Evolutionary conservation across 228 moss, liverwort and hornwort species (phyloP), one percentile per base, ranked within the genome.

Genomic region (Sphagnum magellanicum): DNA sequence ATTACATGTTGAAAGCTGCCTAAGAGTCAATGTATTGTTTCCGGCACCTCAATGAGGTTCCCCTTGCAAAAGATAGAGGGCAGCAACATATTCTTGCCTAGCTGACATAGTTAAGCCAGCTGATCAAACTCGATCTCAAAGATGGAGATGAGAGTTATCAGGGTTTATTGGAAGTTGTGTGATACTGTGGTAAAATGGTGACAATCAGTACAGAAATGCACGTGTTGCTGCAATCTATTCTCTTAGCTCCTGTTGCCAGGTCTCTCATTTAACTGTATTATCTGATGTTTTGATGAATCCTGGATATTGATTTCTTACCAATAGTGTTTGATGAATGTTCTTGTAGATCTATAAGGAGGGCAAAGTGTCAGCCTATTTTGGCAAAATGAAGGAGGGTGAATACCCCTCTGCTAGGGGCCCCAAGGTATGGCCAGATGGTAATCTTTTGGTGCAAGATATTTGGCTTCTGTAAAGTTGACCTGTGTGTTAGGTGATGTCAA

Each of bases 361-460:
- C 49, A 88, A 88, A 74, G 89, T 93, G 82, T 98, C 98, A 32
- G 82, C 90, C 76, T 89, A 84, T 82, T 86, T 98, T 51, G 90
- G 91, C 51, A 82, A 79, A 70, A 85, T 98, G 92, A 92, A 93
- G 48, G 92, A 79, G 63, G 98, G 98, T 64, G 93, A 98, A 46
- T 78, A 67, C 67, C 82, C 93, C 67, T 13, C 90, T 63, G 85
- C 81, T 8, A 98, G 83, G 74, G 98, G 98, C 46, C 98, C 98
- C 63, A 91, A 93, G 90, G 97, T 97, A 74, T 53, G 91, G 68
- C 52, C 0, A 50, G 49, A 32, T 32, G 32, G 32, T 32, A 32
- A 32, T 32, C 32, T 32, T 32, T 32, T 32, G 32, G 32, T 60
- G 32, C 6, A 6, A 51, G 68, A 32, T 32, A 32, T 6, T 5